These are phyloP conservation scores for Bremia lactucae DNA, from an alignment of 352 stramenopile genomes.

Conservation along the genomic window DNA sequence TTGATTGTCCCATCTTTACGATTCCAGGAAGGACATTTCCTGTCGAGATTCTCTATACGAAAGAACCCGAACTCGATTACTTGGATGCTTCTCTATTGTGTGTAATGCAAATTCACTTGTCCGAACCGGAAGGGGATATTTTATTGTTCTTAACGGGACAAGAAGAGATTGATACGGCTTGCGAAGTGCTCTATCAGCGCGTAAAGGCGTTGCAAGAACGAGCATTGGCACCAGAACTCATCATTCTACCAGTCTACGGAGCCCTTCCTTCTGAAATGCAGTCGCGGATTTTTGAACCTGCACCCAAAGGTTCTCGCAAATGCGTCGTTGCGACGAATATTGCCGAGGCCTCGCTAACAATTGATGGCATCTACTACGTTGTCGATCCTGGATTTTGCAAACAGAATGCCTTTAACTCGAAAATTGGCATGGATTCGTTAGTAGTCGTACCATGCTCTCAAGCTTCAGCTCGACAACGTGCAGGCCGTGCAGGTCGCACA, in stretches of 20 bases:
- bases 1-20: slow-evolving; percentile 96
- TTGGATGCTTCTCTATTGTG: slow-evolving; percentile 95
- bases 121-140: slow-evolving; percentile 96
- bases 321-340: slow-evolving; percentile 99
- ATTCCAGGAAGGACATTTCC: slow-evolving; percentile 97
- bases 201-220: slow-evolving; percentile 93
- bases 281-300: slow-evolving; percentile 97
- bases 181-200: slow-evolving; percentile 94
- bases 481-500: slow-evolving; percentile 95
- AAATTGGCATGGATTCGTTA: slow-evolving; percentile 99
- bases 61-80: slow-evolving; percentile 97
- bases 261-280: slow-evolving; percentile 98
- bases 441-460: slow-evolving; percentile 97
- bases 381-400: slow-evolving; percentile 95
- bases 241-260: slow-evolving; percentile 97
- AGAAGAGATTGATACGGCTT: slow-evolving; percentile 98
- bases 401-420: slow-evolving; percentile 98
- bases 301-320: slow-evolving; percentile 92
- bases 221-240: slow-evolving; percentile 93
- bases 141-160: slow-evolving; percentile 98
- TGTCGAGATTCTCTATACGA: slow-evolving; percentile 97
- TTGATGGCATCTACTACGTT: slow-evolving; percentile 96
- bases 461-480: slow-evolving; percentile 94
- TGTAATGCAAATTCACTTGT: slow-evolving; percentile 99
- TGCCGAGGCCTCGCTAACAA: slow-evolving; percentile 98